Evolutionary conservation across 2,329 filamentous ascomycete species (phyloP), one percentile per base, ranked within the genome.

Genomic region (Myriosclerotinia scirpicola): DNA sequence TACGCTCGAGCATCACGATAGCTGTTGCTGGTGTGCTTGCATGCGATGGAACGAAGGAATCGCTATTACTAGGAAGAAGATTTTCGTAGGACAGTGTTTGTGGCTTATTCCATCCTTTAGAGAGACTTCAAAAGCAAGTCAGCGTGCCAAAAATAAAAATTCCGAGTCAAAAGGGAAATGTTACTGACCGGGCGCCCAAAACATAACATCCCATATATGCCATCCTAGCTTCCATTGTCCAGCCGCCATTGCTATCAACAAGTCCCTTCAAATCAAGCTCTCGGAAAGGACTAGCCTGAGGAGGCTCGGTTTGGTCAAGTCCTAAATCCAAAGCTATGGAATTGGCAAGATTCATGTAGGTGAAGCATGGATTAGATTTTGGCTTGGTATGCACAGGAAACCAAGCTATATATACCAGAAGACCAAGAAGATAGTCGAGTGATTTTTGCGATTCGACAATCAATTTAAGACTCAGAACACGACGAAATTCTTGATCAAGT

Each of bases 401-500:
- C 86, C 86, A 88, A 14, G 82, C 79, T 66, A 83, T 81, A 67
- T 87, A 88, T 9, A 87, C 79, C 53, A 87, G 76, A n/a, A 88
- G 75, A 2, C 85, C 85, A 69, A 85, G 83, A 0, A 88, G 74
- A 42, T 87, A 74, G 68, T 88, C 85, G 20, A 87, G 69, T 26
- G 81, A 85, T 63, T 84, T 81, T 77, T 86, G 83, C 0, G 85
- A 84, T 4, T 83, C 81, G 0, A 85, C 80, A 2, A 88, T 84
- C 2, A 76, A 63, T 56, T 75, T 74, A 9, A 67, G 58, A 62
- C 73, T 74, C 4, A 76, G 40, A 4, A 75, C 68, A 14, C 73
- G 70, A 40, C 70, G 68, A 44, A 75, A 76, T 58, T 75, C 73
- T 63, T 74, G 67, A 38, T 74, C 70, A 17, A 76, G 64, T 50